Base-by-base conservation (phyloP, 139 green algal genomes). In the Coelastrella sp. region DNA sequence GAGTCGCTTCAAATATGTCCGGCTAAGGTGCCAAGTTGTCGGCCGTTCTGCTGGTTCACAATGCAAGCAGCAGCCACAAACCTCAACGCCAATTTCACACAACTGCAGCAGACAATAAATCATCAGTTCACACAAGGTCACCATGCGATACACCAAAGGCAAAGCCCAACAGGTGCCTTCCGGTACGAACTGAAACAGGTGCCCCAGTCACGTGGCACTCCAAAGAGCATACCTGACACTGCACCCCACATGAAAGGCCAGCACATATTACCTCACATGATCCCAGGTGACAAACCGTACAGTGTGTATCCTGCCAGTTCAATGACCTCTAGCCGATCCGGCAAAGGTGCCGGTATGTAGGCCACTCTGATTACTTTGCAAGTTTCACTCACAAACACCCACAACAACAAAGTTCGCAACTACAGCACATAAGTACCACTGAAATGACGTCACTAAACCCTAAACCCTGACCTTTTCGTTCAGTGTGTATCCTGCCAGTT, bases 261-360 rank as follows among this genome's bases (percentile, higher is more conserved):
- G 94, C 75, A 98, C 97, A n/a, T n/a, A n/a, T n/a, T n/a, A n/a
- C n/a, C n/a, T n/a, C n/a, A n/a, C n/a, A n/a, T n/a, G n/a, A n/a
- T n/a, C n/a, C n/a, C n/a, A n/a, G n/a, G n/a, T n/a, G n/a, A n/a
- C n/a, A n/a, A n/a, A n/a, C n/a, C n/a, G n/a, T n/a, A n/a, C 3
- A 95, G 90, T 54, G 98, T 99, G 95, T 99, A 99, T 6, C 98
- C 98, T 19, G 92, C 60, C 79, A 95, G 83, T n/a, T 83, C 23
- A 5, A 95, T 94, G 13, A 95, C 94, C 93, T 99, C 98, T 96
- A 99, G 98, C 60, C 97, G 94, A 91, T 99, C 98, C 88, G 98
- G 92, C n/a, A 89, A 99, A 93, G 32, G 1, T 0, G 32, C 32
- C 32, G 32, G 32, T 47, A 47, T 47, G 32, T 47, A 0, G 32